A percentile compares a stretch with the other conserved stretches of the same genome.
These are phyloP conservation scores for Prunus mira DNA, from an alignment of 306 rosid genomes.

Conservation along the genomic window DNA sequence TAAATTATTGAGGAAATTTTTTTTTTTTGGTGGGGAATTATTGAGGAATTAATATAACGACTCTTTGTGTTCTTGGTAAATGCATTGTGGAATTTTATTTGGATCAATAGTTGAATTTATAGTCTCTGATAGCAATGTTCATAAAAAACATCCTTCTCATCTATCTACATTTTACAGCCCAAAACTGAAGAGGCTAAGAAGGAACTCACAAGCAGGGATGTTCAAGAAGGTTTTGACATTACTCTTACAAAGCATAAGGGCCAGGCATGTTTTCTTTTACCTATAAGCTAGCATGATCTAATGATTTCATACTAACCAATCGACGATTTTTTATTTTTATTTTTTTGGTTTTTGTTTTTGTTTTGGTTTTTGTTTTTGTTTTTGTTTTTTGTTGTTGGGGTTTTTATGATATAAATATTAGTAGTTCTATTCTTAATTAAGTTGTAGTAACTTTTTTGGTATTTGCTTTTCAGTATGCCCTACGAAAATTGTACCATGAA, in stretches of 20 bases:
- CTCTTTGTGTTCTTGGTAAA: background rate
- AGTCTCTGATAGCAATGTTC: background rate
- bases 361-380: no score
- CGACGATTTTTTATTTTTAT: background rate
- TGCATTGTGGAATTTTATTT: background rate
- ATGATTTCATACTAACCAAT: background rate
- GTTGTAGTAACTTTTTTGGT: background rate
- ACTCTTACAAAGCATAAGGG: slow-evolving; percentile 87
- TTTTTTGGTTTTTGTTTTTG: no score
- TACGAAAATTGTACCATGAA: slow-evolving; percentile 92
- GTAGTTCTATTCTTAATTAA: background rate
- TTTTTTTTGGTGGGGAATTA: background rate
- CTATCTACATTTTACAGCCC: slow-evolving; percentile 59
- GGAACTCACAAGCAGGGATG: slow-evolving; percentile 79
- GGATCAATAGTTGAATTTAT: background rate
- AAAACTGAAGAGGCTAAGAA: slow-evolving; percentile 80
- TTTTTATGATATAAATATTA: background rate
- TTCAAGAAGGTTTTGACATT: slow-evolving; percentile 79
- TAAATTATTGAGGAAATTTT: background rate
- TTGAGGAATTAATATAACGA: background rate
- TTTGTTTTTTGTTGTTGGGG: background rate
- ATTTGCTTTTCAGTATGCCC: slow-evolving; percentile 65
- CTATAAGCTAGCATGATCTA: background rate
- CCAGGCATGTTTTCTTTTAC: slow-evolving; percentile 47
- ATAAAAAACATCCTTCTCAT: slow-evolving; percentile 7